Evolutionary conservation across 2,329 filamentous ascomycete genomes (phyloP), one percentile per base, ranked within the genome.

Genomic region (Aspergillus jensenii): DNA sequence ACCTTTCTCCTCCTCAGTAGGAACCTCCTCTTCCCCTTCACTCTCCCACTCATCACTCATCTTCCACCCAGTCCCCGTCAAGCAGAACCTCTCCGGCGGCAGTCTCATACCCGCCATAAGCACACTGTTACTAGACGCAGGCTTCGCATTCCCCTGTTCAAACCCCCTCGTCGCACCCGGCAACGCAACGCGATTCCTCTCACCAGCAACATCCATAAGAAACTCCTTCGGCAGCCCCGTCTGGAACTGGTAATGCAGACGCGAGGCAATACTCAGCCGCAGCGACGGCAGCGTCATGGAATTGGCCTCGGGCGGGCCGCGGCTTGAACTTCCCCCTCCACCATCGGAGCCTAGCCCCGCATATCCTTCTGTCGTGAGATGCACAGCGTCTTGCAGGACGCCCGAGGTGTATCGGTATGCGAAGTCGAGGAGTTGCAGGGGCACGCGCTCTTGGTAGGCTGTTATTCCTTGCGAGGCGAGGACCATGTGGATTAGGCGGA

Each of bases 41-140:
- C 79, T 81, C 53, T 84, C 81, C 82, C 82, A 85, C 65, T 84
- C 82, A 58, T 84, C 82, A 68, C 79, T 80, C 71, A 86, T 69
- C 39, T 79, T 77, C 83, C 83, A 86, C 35, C 79, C 81, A 8
- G 77, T 76, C 0, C 84, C 84, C 3, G 82, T 85, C 50, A 85
- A 73, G 69, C 82, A 84, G 65, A 86, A 87, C 69, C 84, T 75
- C 78, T 88, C 86, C 14, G 83, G 82, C 60, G 86, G 86, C 67
- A 88, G 68, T 57, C 84, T 75, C 58, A 87, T 76, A 3, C 85
- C 85, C 66, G 79, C 78, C 64, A 80, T 74, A 51, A 75, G 62
- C 7, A 77, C 66, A 59, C 76, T 73, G 54, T 71, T 72, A 43
- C 69, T 68, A 17, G 67, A 62, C 2, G 63, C 58, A 51, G 55